Base-by-base conservation (phyloP, 2,329 filamentous ascomycete species). In the Alternaria longipes region DNA sequence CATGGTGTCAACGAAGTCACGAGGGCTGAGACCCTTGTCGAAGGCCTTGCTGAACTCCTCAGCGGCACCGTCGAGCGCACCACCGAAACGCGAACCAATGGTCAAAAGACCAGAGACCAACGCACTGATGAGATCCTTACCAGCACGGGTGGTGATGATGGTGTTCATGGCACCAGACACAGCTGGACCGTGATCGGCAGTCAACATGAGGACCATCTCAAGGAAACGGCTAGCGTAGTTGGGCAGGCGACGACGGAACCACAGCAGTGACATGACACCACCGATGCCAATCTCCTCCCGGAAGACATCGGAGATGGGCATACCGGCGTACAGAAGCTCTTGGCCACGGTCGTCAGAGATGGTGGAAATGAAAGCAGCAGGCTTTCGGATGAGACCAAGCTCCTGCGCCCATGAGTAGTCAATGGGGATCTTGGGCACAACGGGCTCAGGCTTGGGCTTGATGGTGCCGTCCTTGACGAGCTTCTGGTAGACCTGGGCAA, bases 161-260 rank as follows among this genome's bases (percentile, higher is more conserved):
- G 95, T 99, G 90, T 99, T 99, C 95, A 99, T 99, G 82, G 95
- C 95, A 88, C 95, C 95, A 74, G 95, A 99, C 74, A 99, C 95
- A 74, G 95, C 95, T 56, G 95, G 95, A 83, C 95, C 95, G 89
- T 99, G 95, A 80, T 99, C 95, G 75, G 95, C 95, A 79, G 95
- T 99, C 79, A 99, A 89, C 95, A 99, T 99, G 81, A 99, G 94
- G 70, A 99, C 95, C 95, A 99, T 99, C 87, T 99, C 95, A 73
- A 99, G 85, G 88, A 99, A 99, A 85, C 97, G 97, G 87, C 93
- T 96, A 78, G 95, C 95, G 81, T 97, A 98, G 78, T 91, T 86
- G 67, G 95, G 95, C 66, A 99, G 91, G 79, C 95, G 92, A 83
- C 95, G 94, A 78, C 95, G 94, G 93, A 99, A 99, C 95, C 95